Percentiles rank a stretch among this genome's conserved stretches.
phyloP scores from a whole-genome alignment of 345 rosid species.

The Stellera chamaejasme region DNA sequence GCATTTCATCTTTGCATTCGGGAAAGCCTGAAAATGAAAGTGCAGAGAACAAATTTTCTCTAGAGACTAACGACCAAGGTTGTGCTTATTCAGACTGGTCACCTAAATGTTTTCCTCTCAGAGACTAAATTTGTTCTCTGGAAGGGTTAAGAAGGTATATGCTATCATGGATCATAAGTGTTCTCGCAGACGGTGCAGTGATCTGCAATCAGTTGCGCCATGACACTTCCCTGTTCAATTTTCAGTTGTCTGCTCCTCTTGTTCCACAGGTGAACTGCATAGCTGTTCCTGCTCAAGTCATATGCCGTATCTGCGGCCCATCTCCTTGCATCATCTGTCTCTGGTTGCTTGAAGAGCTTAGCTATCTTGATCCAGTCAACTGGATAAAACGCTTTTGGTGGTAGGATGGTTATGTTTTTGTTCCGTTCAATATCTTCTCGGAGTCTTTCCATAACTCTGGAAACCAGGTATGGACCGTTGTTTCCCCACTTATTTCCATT shows the following conservation, averaged over 20 bases:
- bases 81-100: too few species aligned
- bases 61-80: too few species aligned
- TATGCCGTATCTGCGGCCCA: conserved; percentile 30
- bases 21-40: too few species aligned
- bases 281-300: conserved; percentile 25
- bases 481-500: conserved; percentile 71
- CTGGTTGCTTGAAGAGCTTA: conserved; percentile 45
- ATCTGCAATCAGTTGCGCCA: conserved; percentile 31
- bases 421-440: conserved; percentile 27
- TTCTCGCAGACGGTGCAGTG: conserved; percentile 37
- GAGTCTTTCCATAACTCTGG: conserved; percentile 45
- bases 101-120: conserved; percentile 3
- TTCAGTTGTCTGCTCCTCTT: conserved; percentile 30
- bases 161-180: conserved; percentile 11
- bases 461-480: conserved; percentile 63
- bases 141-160: neutral
- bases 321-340: conserved; percentile 20
- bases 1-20: too few species aligned
- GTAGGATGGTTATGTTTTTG: conserved; percentile 34
- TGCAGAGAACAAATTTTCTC: too few species aligned
- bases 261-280: conserved; percentile 50
- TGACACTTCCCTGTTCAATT: conserved; percentile 43
- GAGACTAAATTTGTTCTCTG: neutral
- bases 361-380: conserved; percentile 50
- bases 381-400: conserved; percentile 52